phyloP scores from a whole-genome alignment of 768 basidiomycete species.

The Naematelia aurantialba region DNA sequence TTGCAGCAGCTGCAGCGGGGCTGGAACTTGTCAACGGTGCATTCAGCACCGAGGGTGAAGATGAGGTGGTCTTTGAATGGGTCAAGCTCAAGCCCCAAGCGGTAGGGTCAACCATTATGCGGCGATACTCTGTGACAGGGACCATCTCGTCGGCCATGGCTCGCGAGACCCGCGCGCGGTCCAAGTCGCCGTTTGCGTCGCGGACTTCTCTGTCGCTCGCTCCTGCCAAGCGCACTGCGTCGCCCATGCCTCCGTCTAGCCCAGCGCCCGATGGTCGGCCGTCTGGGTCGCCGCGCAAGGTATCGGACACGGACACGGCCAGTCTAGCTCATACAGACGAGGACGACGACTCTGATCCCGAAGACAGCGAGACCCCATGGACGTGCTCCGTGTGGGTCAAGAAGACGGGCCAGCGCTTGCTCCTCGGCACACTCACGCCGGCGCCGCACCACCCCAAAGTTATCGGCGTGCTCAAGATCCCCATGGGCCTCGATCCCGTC shows the following conservation, averaged over 20 bases:
- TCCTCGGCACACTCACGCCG: slow-evolving; percentile 80
- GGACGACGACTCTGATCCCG: slow-evolving; percentile 83
- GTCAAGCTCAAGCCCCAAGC: slow-evolving; percentile 25
- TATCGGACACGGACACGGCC: neutral
- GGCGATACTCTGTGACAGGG: slow-evolving; percentile 7
- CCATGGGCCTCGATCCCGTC: slow-evolving; percentile 80
- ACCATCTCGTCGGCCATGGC: neutral
- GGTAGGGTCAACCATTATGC: slow-evolving; percentile 8
- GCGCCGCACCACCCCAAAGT: slow-evolving; percentile 96
- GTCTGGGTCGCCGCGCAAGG: slow-evolving; percentile 12
- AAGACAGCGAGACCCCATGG: slow-evolving; percentile 97
- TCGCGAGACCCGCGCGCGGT: neutral
- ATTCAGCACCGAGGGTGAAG: slow-evolving; percentile 23
- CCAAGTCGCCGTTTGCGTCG: slow-evolving; percentile 1
- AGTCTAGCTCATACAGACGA: slow-evolving; percentile 26
- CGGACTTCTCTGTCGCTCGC: slow-evolving; percentile 12
- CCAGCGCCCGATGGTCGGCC: slow-evolving; percentile 29
- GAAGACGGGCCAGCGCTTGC: slow-evolving; percentile 48
- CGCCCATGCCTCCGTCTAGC: neutral
- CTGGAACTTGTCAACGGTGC: slow-evolving; percentile 26
- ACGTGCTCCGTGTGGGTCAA: slow-evolving; percentile 59
- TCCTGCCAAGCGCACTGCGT: neutral
- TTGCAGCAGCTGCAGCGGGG: slow-evolving; percentile 35
- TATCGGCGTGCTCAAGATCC: slow-evolving; percentile 83
- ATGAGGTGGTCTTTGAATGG: slow-evolving; percentile 49